Base-by-base conservation (phyloP, 257 asterid species). In the Eucommia ulmoides region DNA sequence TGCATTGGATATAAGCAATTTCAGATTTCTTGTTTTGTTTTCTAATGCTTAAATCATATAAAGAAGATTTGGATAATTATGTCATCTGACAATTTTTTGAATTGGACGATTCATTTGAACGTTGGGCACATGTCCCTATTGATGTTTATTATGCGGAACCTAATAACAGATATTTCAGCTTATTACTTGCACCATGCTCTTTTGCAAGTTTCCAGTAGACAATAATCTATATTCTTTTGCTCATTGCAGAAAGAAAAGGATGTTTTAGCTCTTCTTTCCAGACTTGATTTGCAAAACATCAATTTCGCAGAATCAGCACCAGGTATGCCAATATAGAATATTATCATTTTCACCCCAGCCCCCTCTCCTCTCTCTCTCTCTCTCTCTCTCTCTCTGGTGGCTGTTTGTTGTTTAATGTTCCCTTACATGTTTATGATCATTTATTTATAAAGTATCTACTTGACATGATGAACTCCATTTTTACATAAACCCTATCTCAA, bases 251-350 rank as follows among this genome's bases (percentile, higher is more conserved):
- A 69, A 59, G 98, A 89, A 65, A 82, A 50, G 59, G 82, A 85
- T 59, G 93, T 89, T 49, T 71, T 89, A 70, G 88, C 88, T 60
- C 93, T 89, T 65, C 88, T 89, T 45, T 85, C 94, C 25, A 78
- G 85, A 71, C 74, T 89, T 49, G 98, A 89, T 76, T 58, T 81
- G 74, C 77, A 75, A 59, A 81, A 76, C 33, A 61, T 74, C 63
- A 67, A 61, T 41, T 89, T 85, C 50, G 66, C 83, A 17, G 91
- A 66, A 45, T 52, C 78, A 25, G 64, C 80, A 18, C 98, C 94
- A 49, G 96, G 98, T 85, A 76, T 22, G n/a, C 33, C 23, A 14
- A 18, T 20, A 45, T 17, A 7, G n/a, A 20, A 35, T 53, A 45
- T 33, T 47, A 25, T 35, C 61, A 18, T 38, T 45, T 26, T 24